phyloP scores from a whole-genome alignment of 140 eudicot species.

The Flaveria floridana region DNA sequence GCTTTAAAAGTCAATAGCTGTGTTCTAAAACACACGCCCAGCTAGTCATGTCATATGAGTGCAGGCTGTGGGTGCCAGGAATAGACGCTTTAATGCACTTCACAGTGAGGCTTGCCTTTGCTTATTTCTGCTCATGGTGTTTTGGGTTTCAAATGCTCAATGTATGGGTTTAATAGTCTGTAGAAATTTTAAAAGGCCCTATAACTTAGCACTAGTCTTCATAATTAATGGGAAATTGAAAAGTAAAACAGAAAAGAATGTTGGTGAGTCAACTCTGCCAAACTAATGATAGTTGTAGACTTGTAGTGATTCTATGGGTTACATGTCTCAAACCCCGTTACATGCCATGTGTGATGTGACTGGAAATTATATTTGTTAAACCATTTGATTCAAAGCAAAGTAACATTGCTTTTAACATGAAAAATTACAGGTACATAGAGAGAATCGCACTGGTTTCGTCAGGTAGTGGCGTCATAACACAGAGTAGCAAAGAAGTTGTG shows the following conservation, averaged over 20 bases:
- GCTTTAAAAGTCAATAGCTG: too few species aligned
- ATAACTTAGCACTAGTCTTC: not conserved
- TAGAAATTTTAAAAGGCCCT: not conserved
- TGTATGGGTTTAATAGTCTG: not conserved
- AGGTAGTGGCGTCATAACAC: conserved; percentile 48
- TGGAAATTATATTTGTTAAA: too few species aligned
- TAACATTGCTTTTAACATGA: not conserved
- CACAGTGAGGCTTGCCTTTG: not conserved
- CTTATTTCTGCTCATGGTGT: not conserved
- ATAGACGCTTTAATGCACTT: not conserved
- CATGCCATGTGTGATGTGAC: too few species aligned
- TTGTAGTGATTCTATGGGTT: not conserved
- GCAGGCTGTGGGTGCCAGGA: too few species aligned
- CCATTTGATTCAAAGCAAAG: not conserved
- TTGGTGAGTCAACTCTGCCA: not conserved
- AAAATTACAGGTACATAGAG: conserved; percentile 64
- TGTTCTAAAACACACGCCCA: too few species aligned
- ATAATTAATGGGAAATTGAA: not conserved
- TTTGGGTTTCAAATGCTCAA: not conserved
- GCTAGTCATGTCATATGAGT: too few species aligned
- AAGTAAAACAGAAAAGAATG: not conserved
- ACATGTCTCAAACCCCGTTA: not conserved
- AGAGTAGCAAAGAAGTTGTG: conserved; percentile 49
- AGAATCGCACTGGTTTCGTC: conserved; percentile 81
- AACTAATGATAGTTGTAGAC: not conserved